Percentiles rank a stretch among this genome's conserved stretches.
phyloP scores from a whole-genome alignment of 2,329 filamentous ascomycete species.

The Paradendryphiella salina region DNA sequence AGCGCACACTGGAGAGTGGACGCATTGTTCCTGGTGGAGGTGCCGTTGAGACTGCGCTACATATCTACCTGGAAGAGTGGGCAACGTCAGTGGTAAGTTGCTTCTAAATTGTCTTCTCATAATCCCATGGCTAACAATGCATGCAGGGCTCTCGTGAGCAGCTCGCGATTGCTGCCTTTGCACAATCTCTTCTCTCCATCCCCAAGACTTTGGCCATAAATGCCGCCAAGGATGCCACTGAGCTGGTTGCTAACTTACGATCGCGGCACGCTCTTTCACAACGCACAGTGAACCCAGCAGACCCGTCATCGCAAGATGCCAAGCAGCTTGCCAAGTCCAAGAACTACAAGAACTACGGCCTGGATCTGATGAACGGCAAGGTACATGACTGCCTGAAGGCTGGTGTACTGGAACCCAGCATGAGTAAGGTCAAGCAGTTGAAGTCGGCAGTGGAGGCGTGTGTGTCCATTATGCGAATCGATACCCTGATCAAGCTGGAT shows the following conservation, averaged over 20 bases:
- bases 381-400: slow-evolving; percentile 93
- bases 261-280: slow-evolving; percentile 93
- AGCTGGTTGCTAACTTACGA: slow-evolving; percentile 92
- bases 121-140: slow-evolving; percentile 7
- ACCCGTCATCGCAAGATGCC: slow-evolving; percentile 68
- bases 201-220: slow-evolving; percentile 97
- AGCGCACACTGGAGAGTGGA: slow-evolving; percentile 94
- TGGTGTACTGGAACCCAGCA: slow-evolving; percentile 92
- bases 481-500: slow-evolving; percentile 97
- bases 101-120: background rate
- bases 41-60: slow-evolving; percentile 96
- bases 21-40: slow-evolving; percentile 96
- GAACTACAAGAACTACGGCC: slow-evolving; percentile 97
- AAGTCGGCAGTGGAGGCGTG: slow-evolving; percentile 99
- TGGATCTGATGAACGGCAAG: slow-evolving; percentile 86
- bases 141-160: slow-evolving; percentile 83
- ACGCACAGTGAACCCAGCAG: slow-evolving; percentile 73
- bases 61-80: slow-evolving; percentile 99
- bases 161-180: slow-evolving; percentile 96
- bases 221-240: slow-evolving; percentile 92
- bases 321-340: slow-evolving; percentile 91
- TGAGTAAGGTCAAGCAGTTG: slow-evolving; percentile 97
- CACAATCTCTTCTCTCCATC: slow-evolving; percentile 88
- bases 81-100: slow-evolving; percentile 82
- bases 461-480: slow-evolving; percentile 98